Evolutionary conservation across 208 protist species (phyloP), one percentile per base, ranked within the genome.

Genomic region (Crithidia brevicula): DNA sequence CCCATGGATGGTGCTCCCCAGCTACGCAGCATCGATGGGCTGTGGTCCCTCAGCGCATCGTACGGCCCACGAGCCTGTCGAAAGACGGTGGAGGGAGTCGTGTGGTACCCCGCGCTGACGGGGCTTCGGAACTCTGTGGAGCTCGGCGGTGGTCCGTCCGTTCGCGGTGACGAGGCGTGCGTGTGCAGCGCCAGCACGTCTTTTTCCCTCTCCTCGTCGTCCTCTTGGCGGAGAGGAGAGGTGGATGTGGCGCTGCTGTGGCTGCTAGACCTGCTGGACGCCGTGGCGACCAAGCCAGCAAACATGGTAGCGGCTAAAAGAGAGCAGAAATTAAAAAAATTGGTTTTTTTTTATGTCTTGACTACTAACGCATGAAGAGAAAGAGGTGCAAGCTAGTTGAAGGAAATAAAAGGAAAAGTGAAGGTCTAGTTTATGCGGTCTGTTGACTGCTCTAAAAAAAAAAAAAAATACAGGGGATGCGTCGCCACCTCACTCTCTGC

Each of bases 41-140:
- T 65, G 3, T 22, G 31, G 2, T 43, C 59, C 15, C 25, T 34
- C 13, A 6, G 27, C 13, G 40, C 31, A 2, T 6, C 25, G 22
- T 30, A 18, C 1, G 10, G 0, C 16, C 20, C 7, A 1, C 45
- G 59, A 34, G 31, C 15, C 4, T 31, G 28, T 18, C 45, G 59
- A 5, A 34, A 4, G 3, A 30, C 59, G 25, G 59, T 65, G 3
- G 59, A 65, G 15, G 59, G 59, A 10, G n/a, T 65, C 10, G 22
- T 28, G 15, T 65, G 54, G n/a, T 31, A 20, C 22, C 45, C 45
- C 18, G 54, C 36, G 62, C 62, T 76, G 20, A 31, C 58, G 4
- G 70, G 70, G 23, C 53, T 76, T 9, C 33, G 62, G 23, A 60
- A 76, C 62, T 69, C 62, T 11, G 33, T 22, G 6, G 61, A 76